Conservation (phyloP, 176 grass and related monocot genomes). For the Carex scoparia region DNA sequence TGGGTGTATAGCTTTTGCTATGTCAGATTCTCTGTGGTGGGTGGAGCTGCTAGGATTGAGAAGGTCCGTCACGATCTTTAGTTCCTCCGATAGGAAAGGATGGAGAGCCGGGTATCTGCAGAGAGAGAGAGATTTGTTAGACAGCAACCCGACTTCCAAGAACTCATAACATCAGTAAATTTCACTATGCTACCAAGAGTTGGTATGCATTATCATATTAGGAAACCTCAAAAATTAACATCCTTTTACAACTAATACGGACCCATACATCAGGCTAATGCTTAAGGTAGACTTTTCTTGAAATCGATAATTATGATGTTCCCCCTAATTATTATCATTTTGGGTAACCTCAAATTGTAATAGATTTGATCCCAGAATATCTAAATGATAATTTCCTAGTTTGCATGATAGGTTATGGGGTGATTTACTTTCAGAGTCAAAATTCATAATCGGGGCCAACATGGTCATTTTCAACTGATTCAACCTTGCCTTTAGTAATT, state of each 20-base stretch:
- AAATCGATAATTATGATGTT: background rate
- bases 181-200: background rate
- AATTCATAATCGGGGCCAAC: background rate
- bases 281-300: background rate
- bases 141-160: slow-evolving; percentile 1
- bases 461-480: slow-evolving; percentile 6
- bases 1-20: slow-evolving; percentile 87
- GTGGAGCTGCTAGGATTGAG: slow-evolving; percentile 43
- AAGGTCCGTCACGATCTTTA: slow-evolving; percentile 64
- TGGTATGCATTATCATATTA: background rate
- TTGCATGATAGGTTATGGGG: background rate
- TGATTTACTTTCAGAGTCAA: background rate
- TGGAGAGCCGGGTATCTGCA: slow-evolving; percentile 89
- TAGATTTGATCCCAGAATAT: background rate
- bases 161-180: background rate
- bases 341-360: background rate
- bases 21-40: slow-evolving; percentile 48
- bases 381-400: background rate
- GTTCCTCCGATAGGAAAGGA: slow-evolving; percentile 72
- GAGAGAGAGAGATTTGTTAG: slow-evolving; percentile 25
- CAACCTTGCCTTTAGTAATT: background rate
- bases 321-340: background rate
- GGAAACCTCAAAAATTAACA: background rate
- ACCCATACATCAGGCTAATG: background rate
- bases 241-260: background rate